phyloP scores from a whole-genome alignment of 306 rosid genomes.

The Macrotyloma uniflorum region DNA sequence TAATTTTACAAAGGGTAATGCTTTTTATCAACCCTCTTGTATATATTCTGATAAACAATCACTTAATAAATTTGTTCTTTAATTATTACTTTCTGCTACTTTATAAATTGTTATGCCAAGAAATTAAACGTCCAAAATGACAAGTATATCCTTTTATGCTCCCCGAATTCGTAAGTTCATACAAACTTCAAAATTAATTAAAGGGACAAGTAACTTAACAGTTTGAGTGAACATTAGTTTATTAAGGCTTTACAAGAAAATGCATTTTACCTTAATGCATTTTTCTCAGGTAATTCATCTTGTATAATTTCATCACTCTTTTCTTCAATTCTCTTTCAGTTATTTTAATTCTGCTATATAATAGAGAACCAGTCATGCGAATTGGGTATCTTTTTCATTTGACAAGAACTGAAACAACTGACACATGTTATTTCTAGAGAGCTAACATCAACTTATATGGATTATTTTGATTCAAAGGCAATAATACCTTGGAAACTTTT shows the following conservation, averaged over 20 bases:
- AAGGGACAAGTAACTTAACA: background rate
- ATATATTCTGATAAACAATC: background rate
- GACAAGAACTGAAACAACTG: constrained; percentile 27
- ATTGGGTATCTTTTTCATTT: background rate
- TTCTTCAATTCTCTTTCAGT: background rate
- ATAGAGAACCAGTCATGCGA: constrained; percentile 5
- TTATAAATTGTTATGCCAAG: background rate
- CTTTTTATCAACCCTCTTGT: background rate
- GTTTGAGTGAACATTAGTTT: background rate
- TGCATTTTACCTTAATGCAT: background rate
- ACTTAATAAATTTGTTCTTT: background rate
- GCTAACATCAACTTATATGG: background rate
- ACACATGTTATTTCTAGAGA: constrained; percentile 29
- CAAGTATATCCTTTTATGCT: too few species aligned
- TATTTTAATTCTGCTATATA: background rate
- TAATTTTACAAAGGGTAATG: background rate
- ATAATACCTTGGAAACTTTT: background rate
- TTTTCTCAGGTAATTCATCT: background rate
- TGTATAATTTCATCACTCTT: background rate
- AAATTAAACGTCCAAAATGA: background rate
- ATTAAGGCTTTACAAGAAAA: background rate
- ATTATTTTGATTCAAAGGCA: background rate
- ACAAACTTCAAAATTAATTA: background rate
- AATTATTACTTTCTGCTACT: background rate
- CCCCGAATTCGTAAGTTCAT: too few species aligned